Base-by-base conservation (phyloP, 306 rosid genomes). In the Phaseolus lunatus region DNA sequence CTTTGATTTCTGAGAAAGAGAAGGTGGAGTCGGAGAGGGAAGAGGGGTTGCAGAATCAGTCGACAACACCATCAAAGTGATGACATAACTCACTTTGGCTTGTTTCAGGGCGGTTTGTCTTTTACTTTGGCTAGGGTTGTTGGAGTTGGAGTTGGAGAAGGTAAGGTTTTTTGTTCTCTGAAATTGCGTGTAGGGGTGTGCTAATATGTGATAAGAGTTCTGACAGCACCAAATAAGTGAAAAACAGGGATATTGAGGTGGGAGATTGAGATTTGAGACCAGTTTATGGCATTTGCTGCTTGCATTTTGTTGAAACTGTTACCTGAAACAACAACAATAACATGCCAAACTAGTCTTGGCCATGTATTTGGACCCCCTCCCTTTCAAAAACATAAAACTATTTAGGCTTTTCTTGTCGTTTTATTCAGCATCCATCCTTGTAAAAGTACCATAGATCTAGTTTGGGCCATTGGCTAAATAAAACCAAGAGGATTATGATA, bases 61-160 rank as follows among this genome's bases (percentile, higher is more conserved):
- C 93, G 63, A 77, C 94, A 75, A 73, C 88, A 78, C 80, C 88
- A 76, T 86, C 79, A 79, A 88, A 91, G 88, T 93, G 89, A 88
- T 24, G 18, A 15, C n/a, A 52, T 56, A 27, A 53, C 35, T 22
- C 29, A 68, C 16, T 71, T 53, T 67, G 67, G 78, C 22, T 43
- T 22, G 43, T 53, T 44, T 44, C 18, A 45, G 3, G 43, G 39
- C 3, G 22, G 24, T 35, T 57, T 57, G 52, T 44, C 59, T 22
- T 43, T 58, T 74, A n/a, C 15, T 52, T 79, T 69, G 75, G 33
- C 75, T 54, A 31, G n/a, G 33, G 75, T 68, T 59, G 67, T 72
- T 50, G 77, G 48, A 29, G 67, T 64, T 48, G 73, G 56, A 26
- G 7, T 33, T 19, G 44, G 67, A 49, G 83, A 79, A 79, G 50